Conservation (phyloP, 768 basidiomycete genomes). For the Pleurotus eryngii region DNA sequence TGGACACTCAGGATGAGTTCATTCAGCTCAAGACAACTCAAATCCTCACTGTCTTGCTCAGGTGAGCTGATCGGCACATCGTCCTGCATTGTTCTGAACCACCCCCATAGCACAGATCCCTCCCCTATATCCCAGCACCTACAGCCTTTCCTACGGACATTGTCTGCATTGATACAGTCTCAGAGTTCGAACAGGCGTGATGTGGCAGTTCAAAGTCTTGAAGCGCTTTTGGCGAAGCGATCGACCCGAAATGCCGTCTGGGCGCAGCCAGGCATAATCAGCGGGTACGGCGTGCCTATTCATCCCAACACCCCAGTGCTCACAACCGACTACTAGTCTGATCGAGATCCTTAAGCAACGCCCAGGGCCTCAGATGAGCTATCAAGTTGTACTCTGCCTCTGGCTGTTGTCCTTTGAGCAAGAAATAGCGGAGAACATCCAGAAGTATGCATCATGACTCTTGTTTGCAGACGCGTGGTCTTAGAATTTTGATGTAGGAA, state of each 20-base stretch:
- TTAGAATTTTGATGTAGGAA: constrained; percentile 44
- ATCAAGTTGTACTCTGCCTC: constrained; percentile 88
- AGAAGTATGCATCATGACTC: constrained; percentile 55
- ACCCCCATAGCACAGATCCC: constrained; percentile 42
- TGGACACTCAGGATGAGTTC: constrained; percentile 90
- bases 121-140: constrained; percentile 49
- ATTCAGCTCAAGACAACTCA: constrained; percentile 89
- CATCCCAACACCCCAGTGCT: not conserved
- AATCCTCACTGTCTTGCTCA: constrained; percentile 82
- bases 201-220: constrained; percentile 88
- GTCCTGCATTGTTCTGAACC: constrained; percentile 6
- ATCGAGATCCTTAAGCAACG: constrained; percentile 80
- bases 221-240: constrained; percentile 77
- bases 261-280: constrained; percentile 63
- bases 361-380: constrained; percentile 90
- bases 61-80: constrained; percentile 39
- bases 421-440: constrained; percentile 79
- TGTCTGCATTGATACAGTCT: constrained; percentile 58
- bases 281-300: constrained; percentile 45
- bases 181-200: constrained; percentile 68
- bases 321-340: constrained; percentile 44
- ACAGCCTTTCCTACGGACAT: constrained; percentile 54
- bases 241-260: constrained; percentile 81
- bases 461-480: not conserved
- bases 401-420: constrained; percentile 94